phyloP scores from a whole-genome alignment of 495 filamentous ascomycete genomes.

The Gamarada debralockiae region DNA sequence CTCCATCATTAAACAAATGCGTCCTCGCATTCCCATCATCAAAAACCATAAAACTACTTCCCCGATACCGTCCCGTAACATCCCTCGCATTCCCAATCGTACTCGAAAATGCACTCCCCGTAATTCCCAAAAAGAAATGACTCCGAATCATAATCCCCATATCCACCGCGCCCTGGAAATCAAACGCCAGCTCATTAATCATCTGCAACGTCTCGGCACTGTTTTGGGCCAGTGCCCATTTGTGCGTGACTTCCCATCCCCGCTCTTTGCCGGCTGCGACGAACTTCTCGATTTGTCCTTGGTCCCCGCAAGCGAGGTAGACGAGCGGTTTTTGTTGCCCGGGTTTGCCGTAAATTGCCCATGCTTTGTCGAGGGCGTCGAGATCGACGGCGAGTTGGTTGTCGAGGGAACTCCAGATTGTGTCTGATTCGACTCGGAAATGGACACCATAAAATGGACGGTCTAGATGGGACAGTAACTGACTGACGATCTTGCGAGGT shows the following conservation, averaged over 20 bases:
- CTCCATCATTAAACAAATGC: slow-evolving; percentile 22
- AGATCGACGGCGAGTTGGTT: slow-evolving; percentile 22
- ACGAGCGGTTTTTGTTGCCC: slow-evolving; percentile 17
- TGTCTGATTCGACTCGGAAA: slow-evolving; percentile 26
- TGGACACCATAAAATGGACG: slow-evolving; percentile 24
- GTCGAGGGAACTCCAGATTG: slow-evolving; percentile 23
- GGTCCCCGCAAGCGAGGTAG: slow-evolving; percentile 25
- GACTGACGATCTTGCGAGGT: slow-evolving; percentile 8
- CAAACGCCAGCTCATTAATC: slow-evolving; percentile 21
- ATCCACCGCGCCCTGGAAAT: slow-evolving; percentile 26
- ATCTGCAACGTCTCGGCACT: slow-evolving; percentile 8
- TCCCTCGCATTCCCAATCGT: slow-evolving; percentile 24
- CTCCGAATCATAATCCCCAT: slow-evolving; percentile 20
- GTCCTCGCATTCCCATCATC: slow-evolving; percentile 24
- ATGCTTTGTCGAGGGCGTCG: slow-evolving; percentile 23
- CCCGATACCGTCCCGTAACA: slow-evolving; percentile 23
- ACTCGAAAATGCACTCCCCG: slow-evolving; percentile 21
- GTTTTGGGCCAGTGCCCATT: slow-evolving; percentile 15
- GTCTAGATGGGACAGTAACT: slow-evolving; percentile 5
- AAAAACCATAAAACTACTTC: slow-evolving; percentile 9
- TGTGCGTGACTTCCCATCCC: slow-evolving; percentile 27
- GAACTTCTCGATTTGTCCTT: slow-evolving; percentile 21
- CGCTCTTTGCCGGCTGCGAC: slow-evolving; percentile 12
- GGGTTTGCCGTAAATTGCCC: slow-evolving; percentile 9
- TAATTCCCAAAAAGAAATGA: slow-evolving; percentile 26